phyloP scores from a whole-genome alignment of 129 eudicot species.

The Lonicera japonica region DNA sequence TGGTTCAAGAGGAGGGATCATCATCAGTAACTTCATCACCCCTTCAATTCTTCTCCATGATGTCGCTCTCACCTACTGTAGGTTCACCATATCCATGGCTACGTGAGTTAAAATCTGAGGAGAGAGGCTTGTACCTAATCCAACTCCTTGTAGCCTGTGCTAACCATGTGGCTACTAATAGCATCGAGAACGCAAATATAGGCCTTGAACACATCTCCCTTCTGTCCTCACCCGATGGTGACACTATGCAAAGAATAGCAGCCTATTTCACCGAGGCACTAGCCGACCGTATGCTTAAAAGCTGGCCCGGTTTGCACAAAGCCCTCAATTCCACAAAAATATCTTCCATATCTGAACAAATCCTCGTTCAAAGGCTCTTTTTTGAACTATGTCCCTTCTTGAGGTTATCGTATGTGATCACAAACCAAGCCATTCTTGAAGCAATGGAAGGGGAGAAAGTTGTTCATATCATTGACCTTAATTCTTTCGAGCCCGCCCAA shows the following conservation, averaged over 20 bases:
- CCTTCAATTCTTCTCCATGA: constrained; percentile 52
- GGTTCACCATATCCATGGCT: constrained; percentile 77
- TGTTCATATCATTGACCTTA: constrained; percentile 73
- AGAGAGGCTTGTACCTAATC: constrained; percentile 62
- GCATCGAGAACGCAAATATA: constrained; percentile 60
- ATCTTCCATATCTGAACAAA: constrained; percentile 36
- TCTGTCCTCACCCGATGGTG: constrained; percentile 70
- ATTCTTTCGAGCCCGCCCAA: constrained; percentile 70
- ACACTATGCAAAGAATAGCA: constrained; percentile 79
- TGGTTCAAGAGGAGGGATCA: constrained; percentile 71
- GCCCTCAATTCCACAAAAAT: constrained; percentile 67
- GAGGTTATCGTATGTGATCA: constrained; percentile 54
- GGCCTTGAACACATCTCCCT: constrained; percentile 66
- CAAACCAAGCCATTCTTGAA: constrained; percentile 83
- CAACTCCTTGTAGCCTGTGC: constrained; percentile 62
- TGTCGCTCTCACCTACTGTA: constrained; percentile 68
- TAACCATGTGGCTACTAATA: constrained; percentile 64
- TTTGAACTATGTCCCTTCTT: constrained; percentile 70
- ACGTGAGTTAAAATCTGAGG: constrained; percentile 61
- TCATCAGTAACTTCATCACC: constrained; percentile 69
- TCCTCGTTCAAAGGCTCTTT: constrained; percentile 47
- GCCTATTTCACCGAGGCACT: constrained; percentile 85
- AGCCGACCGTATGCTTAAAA: constrained; percentile 70
- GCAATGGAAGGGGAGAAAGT: constrained; percentile 87
- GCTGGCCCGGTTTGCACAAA: constrained; percentile 72